phyloP scores from a whole-genome alignment of 2,329 filamentous ascomycete species.

The Trichoderma guizhouense region DNA sequence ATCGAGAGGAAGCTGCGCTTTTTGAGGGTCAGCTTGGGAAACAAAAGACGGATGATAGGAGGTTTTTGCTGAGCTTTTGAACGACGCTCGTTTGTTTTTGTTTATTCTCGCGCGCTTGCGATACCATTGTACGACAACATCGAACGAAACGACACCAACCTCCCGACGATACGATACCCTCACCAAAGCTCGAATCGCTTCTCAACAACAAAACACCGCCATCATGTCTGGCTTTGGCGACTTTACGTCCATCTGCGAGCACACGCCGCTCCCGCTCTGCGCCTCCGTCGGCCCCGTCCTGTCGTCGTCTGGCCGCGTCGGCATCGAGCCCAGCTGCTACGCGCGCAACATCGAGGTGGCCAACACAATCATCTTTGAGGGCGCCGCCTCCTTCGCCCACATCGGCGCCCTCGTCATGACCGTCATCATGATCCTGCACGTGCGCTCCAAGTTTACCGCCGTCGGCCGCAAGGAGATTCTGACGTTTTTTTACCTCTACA shows the following conservation, averaged over 20 bases:
- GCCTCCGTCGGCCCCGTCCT: conserved; percentile 75
- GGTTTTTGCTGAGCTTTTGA: not conserved
- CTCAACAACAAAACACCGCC: conserved; percentile 15
- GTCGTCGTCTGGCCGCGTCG: conserved; percentile 62
- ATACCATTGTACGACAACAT: not conserved
- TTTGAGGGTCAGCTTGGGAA: not conserved
- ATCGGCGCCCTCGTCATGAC: conserved; percentile 90
- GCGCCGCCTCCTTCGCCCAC: conserved; percentile 85
- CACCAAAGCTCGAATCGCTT: not conserved
- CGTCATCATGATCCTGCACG: conserved; percentile 94
- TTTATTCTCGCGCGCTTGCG: not conserved
- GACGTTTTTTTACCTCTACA: conserved; percentile 96
- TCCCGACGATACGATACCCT: not conserved
- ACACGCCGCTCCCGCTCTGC: conserved; percentile 83
- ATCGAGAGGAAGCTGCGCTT: not conserved
- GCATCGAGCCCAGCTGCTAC: conserved; percentile 88
- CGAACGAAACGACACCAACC: not conserved
- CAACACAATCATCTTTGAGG: conserved; percentile 98
- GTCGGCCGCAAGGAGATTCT: conserved; percentile 75
- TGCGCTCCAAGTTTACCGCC: conserved; percentile 95
- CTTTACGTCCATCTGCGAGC: conserved; percentile 81
- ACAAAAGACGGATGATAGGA: not conserved
- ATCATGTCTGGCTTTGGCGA: conserved; percentile 82
- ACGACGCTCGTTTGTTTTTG: conserved; percentile 1
- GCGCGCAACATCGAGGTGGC: conserved; percentile 92